Evolutionary conservation across 2,329 filamentous ascomycete species (phyloP).

Genomic region (Neonectria hederae): DNA sequence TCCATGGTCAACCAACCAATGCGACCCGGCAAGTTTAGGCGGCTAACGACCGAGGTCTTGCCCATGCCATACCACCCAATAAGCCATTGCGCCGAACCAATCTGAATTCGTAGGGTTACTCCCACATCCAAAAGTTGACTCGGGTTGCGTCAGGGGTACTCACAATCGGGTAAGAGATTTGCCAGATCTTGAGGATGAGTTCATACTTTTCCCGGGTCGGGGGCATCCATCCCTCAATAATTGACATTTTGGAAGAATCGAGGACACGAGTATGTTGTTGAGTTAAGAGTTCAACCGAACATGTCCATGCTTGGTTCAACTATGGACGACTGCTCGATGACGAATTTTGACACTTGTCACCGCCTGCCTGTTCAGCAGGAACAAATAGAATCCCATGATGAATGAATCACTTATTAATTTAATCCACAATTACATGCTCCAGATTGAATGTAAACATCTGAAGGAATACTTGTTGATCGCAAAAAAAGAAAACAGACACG

Average conservation of each 20-base stretch:
- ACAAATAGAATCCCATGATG: not conserved
- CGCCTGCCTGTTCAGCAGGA: constrained; percentile 29
- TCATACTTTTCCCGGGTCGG: constrained; percentile 68
- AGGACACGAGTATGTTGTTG: not conserved
- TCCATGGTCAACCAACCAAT: constrained; percentile 93
- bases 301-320: constrained; percentile 27
- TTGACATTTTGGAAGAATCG: constrained; percentile 50
- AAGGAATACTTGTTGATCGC: not conserved
- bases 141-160: constrained; percentile 32
- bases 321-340: constrained; percentile 24
- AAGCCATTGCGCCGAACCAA: constrained; percentile 78
- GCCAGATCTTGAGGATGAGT: constrained; percentile 61
- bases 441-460: not conserved
- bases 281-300: not conserved
- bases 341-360: constrained; percentile 37
- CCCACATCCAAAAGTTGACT: not conserved
- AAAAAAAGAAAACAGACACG: not conserved
- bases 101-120: constrained; percentile 56
- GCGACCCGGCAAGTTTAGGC: constrained; percentile 87
- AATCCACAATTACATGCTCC: not conserved
- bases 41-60: constrained; percentile 82
- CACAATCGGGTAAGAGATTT: constrained; percentile 63
- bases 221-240: constrained; percentile 65
- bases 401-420: not conserved
- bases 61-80: constrained; percentile 88